phyloP scores from a whole-genome alignment of 495 filamentous ascomycete species.

The Penicillium turbatum region DNA sequence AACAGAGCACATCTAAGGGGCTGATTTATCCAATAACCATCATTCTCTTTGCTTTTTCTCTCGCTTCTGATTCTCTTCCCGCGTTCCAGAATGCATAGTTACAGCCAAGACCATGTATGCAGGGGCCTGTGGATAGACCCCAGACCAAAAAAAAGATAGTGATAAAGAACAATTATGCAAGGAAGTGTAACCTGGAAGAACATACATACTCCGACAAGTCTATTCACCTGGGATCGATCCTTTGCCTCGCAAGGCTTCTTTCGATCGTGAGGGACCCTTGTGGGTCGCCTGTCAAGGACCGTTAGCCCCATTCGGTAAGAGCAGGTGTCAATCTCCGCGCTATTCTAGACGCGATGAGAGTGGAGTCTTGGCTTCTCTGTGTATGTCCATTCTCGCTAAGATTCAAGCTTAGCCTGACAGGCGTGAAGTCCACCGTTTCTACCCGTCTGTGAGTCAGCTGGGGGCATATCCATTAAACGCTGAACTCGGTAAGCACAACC shows the following conservation, averaged over 20 bases:
- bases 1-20: background rate
- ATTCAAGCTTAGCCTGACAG: slow-evolving; percentile 9
- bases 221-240: slow-evolving; percentile 1
- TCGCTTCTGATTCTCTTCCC: background rate
- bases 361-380: background rate
- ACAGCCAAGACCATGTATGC: slow-evolving; percentile 1
- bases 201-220: background rate
- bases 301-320: slow-evolving; percentile 9
- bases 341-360: background rate
- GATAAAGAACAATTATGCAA: background rate
- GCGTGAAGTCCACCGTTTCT: slow-evolving; percentile 19
- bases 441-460: slow-evolving; percentile 23
- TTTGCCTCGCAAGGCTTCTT: slow-evolving; percentile 9
- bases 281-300: slow-evolving; percentile 15
- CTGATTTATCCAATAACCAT: background rate
- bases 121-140: background rate
- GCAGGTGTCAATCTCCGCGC: slow-evolving; percentile 4
- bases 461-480: background rate
- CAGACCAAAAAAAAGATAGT: background rate
- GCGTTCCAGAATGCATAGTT: background rate
- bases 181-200: background rate
- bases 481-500: slow-evolving; percentile 26
- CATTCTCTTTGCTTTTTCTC: background rate
- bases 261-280: slow-evolving; percentile 14
- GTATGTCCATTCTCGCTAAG: slow-evolving; percentile 7